Evolutionary conservation across 768 basidiomycete genomes (phyloP), one percentile per base, ranked within the genome.

Genomic region (Trametes meyenii): DNA sequence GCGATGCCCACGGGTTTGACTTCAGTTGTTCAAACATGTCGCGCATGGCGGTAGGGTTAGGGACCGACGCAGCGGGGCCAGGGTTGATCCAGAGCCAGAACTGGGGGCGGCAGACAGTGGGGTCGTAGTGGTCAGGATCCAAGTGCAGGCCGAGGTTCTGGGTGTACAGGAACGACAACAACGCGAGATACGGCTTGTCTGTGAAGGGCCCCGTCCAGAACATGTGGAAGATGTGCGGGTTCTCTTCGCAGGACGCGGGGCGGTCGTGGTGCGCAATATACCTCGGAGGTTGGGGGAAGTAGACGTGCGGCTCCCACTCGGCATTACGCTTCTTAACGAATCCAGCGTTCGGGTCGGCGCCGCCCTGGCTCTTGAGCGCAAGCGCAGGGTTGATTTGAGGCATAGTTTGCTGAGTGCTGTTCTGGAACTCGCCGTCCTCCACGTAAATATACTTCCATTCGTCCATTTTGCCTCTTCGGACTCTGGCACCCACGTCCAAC

Each of bases 81-180:
- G 96, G 95, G 71, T 96, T 98, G 72, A 98, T 96, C 96, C 96
- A 99, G 50, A 98, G 75, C 94, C 94, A 98, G 71, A 98, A 91
- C 69, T 96, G 86, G 0, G 97, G 93, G 38, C 94, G 83, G 74
- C 97, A 99, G 24, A 86, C 80, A 1, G 71, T 68, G 0, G 83
- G 63, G 54, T 85, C 78, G n/a, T 74, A 71, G 3, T 80, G 74
- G 62, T 81, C 78, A 26, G 76, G 70, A 54, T 83, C 79, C 23
- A 85, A 73, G 67, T 96, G 88, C 24, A 99, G 79, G 14, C 90
- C 93, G 16, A 90, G 84, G 70, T 97, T 97, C 73, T 99, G 97
- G 3, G 96, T 97, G 78, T 88, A 98, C 38, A 98, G 83, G 81
- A 94, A 99, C 17, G 95, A 97, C 23, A 96, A 79, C 46, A 98